Base-by-base conservation (phyloP, 768 basidiomycete species). In the Lactarius evosmus region DNA sequence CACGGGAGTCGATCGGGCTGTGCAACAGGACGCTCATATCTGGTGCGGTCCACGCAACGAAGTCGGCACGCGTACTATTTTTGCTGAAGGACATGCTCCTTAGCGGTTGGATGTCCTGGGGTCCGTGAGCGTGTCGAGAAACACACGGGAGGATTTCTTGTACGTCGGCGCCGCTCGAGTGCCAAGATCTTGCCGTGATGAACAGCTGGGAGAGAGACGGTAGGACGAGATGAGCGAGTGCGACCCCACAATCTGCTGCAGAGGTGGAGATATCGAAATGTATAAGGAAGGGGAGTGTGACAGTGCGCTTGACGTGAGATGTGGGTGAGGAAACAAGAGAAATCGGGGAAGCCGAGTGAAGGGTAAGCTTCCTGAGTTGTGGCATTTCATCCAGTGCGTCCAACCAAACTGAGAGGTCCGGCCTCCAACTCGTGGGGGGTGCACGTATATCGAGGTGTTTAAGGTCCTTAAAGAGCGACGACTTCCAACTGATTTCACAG, bases 401-500 rank as follows among this genome's bases (percentile, higher is more conserved):
- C 34, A 62, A 38, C 54, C 54, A 62, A 12, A 25, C 22, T n/a
- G 7, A 25, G 19, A 51, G 27, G 12, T 7, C 53, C 9, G 59
- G 59, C 19, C 46, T 38, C 22, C 2, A 16, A 22, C 59, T 14
- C 8, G 22, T 12, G 8, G 46, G 38, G 17, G 53, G 14, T 8
- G 33, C 29, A 3, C 34, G 30, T 30, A 60, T 38, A 30, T 53
- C 38, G n/a, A 60, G 33, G 19, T 38, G 22, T 12, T 33, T 30
- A 1, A 60, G 32, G 38, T 22, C 34, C 25, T 32, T 51, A 4
- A 62, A 40, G 16, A 56, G 46, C 54, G 61, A 46, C 6, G 61
- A 57, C 16, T 29, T 33, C 61, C 59, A 60, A 22, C 36, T 22
- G 33, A 60, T 33, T 30, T 60, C 59, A 32, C 49, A 60, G 7